phyloP scores from a whole-genome alignment of 1,284 basidiomycete genomes.

The Fomitopsis palustris region DNA sequence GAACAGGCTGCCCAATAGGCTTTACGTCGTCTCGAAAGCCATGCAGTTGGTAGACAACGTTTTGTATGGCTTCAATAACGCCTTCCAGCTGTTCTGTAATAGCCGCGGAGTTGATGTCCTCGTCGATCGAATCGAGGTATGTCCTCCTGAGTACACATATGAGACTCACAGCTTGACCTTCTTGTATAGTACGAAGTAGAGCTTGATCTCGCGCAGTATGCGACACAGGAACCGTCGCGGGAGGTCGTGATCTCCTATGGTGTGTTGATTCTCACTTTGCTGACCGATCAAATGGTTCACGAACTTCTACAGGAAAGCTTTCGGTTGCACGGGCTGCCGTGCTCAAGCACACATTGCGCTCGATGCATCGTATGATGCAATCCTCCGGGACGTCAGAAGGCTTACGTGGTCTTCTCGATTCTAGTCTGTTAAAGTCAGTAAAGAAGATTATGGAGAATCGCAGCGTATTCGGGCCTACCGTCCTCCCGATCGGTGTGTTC shows the following conservation, averaged over 20 bases:
- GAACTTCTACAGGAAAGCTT: conserved; percentile 40
- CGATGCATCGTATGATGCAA: conserved; percentile 96
- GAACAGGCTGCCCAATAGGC: conserved; percentile 62
- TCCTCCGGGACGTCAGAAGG: conserved; percentile 93
- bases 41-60: conserved; percentile 93
- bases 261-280: conserved; percentile 23
- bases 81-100: conserved; percentile 85
- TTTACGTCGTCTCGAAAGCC: conserved; percentile 79
- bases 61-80: conserved; percentile 85
- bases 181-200: conserved; percentile 73
- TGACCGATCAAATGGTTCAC: background rate
- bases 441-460: conserved; percentile 87
- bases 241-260: conserved; percentile 58
- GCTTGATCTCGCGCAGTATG: conserved; percentile 58
- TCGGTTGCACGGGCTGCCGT: conserved; percentile 68
- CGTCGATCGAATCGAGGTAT: conserved; percentile 82
- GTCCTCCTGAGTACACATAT: conserved; percentile 20
- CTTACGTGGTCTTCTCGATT: conserved; percentile 92
- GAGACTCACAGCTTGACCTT: conserved; percentile 8
- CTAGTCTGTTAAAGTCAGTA: conserved; percentile 81
- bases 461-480: conserved; percentile 81
- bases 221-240: conserved; percentile 37
- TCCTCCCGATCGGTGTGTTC: conserved; percentile 74
- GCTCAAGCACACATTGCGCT: conserved; percentile 89
- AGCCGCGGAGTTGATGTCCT: conserved; percentile 84